Base-by-base conservation (phyloP, 1,284 basidiomycete species). In the Ceratobasidium sp. region DNA sequence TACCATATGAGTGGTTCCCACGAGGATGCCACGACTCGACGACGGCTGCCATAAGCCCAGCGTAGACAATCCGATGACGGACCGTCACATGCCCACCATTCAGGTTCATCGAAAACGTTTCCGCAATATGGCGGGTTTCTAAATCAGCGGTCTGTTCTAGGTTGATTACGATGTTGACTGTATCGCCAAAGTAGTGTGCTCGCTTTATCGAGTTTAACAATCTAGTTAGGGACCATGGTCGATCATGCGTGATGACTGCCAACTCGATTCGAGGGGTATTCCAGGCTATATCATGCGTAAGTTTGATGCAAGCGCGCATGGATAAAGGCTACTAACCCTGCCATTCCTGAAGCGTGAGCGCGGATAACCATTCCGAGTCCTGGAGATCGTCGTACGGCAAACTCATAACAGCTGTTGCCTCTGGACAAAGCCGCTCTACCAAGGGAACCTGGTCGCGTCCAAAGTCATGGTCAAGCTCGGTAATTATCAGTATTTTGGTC, bases 21-120 rank as follows among this genome's bases (percentile, higher is more conserved):
- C 86, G 84, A 1, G 94, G 94, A 82, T 94, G 95, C 94, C 94
- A 96, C 2, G 93, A 93, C 83, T 96, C 94, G 14, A 95, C 92
- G 10, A 96, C 90, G 7, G 94, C 93, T 2, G 92, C 88, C 78
- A 96, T 88, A 23, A 96, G 86, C 1, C 94, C 94, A 3, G 90
- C 94, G 77, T 91, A 90, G 23, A 93, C 85, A 75, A 95, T 87
- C 14, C 94, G 89, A 81, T 92, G 92, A 68, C 94, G 90, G 5
- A 93, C 81, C 78, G 88, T 89, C 2, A 90, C 81, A 52, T 83
- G 81, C 5, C 92, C 94, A 12, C 35, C 33, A n/a, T 12, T 79
- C 90, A 87, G 1, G 81, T 81, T 94, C 94, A 96, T 3, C 83
- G 66, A 59, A 90, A 87, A 30, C 85, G 83, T 69, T 33, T 88